Evolutionary conservation across 1,139 yeast species (phyloP), one percentile per base, ranked within the genome.

Genomic region (Geotrichum australiense): DNA sequence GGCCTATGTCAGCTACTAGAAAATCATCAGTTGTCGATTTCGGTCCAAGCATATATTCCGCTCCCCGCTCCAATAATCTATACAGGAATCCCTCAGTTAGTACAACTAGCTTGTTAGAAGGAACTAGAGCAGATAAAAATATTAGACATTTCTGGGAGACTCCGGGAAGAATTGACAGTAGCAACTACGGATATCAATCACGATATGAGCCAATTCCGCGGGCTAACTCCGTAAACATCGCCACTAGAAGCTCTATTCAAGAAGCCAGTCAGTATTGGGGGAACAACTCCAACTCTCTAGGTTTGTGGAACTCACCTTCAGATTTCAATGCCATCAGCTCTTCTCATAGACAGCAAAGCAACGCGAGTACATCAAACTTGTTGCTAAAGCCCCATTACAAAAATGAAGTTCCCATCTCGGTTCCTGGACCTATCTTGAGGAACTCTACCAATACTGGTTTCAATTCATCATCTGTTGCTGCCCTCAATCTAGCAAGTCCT

Each of bases 391-490:
- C 35, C 8, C 35, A 31, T 4, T 16, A 31, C 7, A 25, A 31
- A 6, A n/a, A n/a, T n/a, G n/a, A n/a, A n/a, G n/a, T n/a, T n/a
- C n/a, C n/a, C n/a, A n/a, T n/a, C n/a, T n/a, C n/a, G n/a, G n/a
- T n/a, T n/a, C n/a, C n/a, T n/a, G n/a, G n/a, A n/a, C n/a, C n/a
- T n/a, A n/a, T n/a, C n/a, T n/a, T n/a, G n/a, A n/a, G n/a, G n/a
- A n/a, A n/a, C n/a, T n/a, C n/a, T n/a, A n/a, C n/a, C n/a, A n/a
- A n/a, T n/a, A n/a, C n/a, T n/a, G n/a, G n/a, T n/a, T 8, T 5
- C 21, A 31, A 31, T n/a, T 31, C 35, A 18, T 15, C 35, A 10
- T 31, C 35, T n/a, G 35, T 31, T 5, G 19, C 35, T 6, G 23
- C 35, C 11, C 20, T 20, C 5, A 31, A 31, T 20, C 12, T 31